These are phyloP conservation scores for Chloris gayana DNA, from an alignment of 176 grass and related monocot genomes.

Conservation along the genomic window DNA sequence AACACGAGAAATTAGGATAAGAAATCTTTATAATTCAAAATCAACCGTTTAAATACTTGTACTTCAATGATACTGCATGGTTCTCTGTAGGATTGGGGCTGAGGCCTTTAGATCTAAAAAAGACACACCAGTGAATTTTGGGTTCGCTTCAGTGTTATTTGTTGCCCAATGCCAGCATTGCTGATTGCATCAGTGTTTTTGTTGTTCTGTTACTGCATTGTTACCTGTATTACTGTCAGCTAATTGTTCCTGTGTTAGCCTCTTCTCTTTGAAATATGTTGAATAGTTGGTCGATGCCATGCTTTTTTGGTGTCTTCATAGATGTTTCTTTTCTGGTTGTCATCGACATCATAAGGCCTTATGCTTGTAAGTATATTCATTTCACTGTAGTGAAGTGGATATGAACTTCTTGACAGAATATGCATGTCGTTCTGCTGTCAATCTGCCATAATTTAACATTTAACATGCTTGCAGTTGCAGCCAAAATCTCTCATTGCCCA, in stretches of 20 bases:
- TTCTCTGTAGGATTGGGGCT: too few species aligned
- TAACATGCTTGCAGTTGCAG: not conserved
- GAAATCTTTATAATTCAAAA: not conserved
- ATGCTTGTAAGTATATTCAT: not conserved
- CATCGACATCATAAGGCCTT: not conserved
- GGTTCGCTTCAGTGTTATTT: not conserved
- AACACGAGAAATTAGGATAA: not conserved
- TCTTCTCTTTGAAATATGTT: not conserved
- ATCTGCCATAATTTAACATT: not conserved
- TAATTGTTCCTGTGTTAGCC: not conserved
- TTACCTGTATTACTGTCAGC: not conserved
- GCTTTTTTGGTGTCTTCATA: not conserved
- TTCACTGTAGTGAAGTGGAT: not conserved
- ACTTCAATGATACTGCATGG: too few species aligned
- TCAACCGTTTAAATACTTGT: not conserved
- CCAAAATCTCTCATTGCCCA: too few species aligned
- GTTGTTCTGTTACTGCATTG: not conserved
- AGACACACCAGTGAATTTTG: too few species aligned
- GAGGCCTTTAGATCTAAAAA: too few species aligned
- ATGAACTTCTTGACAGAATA: not conserved
- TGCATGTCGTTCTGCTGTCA: not conserved
- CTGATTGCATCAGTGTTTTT: not conserved
- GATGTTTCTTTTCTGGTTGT: not conserved
- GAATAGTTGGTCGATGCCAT: not conserved
- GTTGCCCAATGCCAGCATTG: not conserved